Evolutionary conservation across 768 basidiomycete genomes (phyloP), one percentile per base, ranked within the genome.

Genomic region (Kwoniella sp.): DNA sequence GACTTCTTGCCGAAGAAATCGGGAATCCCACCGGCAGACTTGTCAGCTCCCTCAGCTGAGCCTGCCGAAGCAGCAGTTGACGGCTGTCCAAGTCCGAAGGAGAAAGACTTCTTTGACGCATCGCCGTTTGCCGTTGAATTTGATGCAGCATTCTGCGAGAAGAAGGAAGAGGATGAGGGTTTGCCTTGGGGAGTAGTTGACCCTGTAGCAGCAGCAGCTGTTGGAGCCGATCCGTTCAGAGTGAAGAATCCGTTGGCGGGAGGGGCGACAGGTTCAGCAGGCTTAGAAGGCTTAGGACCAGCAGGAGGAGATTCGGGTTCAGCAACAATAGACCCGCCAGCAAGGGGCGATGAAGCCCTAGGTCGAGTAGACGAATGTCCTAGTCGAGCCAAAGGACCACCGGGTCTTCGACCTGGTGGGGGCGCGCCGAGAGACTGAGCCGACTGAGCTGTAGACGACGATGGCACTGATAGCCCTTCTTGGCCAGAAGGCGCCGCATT

Each of bases 261-360:
- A 2, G 64, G 53, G 12, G 58, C 29, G 4, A 44, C 17, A 8
- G 58, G 40, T 36, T 64, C 63, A 21, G 24, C 53, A 1, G 62
- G 22, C 24, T 46, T 58, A 17, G 56, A 13, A 26, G 58, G 17
- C 25, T 50, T 52, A 7, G 63, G 51, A 25, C 52, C 55, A 13
- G 67, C 29, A 2, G 69, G 69, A n/a, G 74, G 74, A 4, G 72
- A 73, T 30, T 71, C 74, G 1, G 74, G 72, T 29, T 60, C 47
- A 27, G 74, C 72, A 19, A 71, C 67, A 25, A 76, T 76, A 0
- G 68, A 72, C n/a, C 68, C 68, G 5, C 51, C 64, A 10, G 76
- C 76, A 8, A 77, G 60, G n/a, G 76, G 76, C 0, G 76, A 77
- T 1, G 76, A 77, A 24, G 76, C 69, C 47, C 76, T 48, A 17